These are phyloP conservation scores for Penicillium cinerascens DNA, from an alignment of 495 filamentous ascomycete species.

Conservation along the genomic window DNA sequence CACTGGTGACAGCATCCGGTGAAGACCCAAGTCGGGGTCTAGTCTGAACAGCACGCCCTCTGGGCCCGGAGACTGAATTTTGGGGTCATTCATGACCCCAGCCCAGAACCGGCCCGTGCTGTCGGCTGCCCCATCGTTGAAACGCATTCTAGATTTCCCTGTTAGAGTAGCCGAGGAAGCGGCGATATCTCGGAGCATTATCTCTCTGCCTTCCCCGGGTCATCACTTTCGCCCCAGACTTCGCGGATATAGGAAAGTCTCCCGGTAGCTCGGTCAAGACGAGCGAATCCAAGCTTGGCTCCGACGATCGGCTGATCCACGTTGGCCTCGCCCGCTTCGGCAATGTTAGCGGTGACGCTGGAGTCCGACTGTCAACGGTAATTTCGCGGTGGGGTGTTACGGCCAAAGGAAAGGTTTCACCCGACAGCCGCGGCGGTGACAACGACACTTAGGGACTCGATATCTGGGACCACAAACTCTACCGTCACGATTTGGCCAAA, in stretches of 20 bases:
- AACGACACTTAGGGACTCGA: constrained; percentile 59
- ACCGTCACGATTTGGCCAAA: constrained; percentile 73
- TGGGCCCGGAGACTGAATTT: constrained; percentile 29
- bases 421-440: constrained; percentile 65
- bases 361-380: constrained; percentile 18
- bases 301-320: constrained; percentile 67
- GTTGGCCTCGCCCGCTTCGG: constrained; percentile 56
- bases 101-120: constrained; percentile 82
- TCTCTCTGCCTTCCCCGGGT: constrained; percentile 46
- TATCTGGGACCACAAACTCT: constrained; percentile 61
- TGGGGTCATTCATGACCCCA: constrained; percentile 80
- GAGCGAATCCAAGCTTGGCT: constrained; percentile 76
- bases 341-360: constrained; percentile 80
- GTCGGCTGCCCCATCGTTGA: constrained; percentile 83
- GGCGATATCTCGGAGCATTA: constrained; percentile 3
- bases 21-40: constrained; percentile 56
- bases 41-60: constrained; percentile 61
- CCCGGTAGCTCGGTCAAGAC: constrained; percentile 65
- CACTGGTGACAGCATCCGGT: constrained; percentile 57
- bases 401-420: constrained; percentile 20
- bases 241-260: constrained; percentile 58
- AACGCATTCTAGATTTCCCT: constrained; percentile 46
- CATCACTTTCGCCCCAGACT: constrained; percentile 49
- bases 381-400: not conserved
- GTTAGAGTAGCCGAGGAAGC: constrained; percentile 3